Evolutionary conservation across 495 filamentous ascomycete genomes (phyloP), one percentile per base, ranked within the genome.

Genomic region (Halenospora varia): DNA sequence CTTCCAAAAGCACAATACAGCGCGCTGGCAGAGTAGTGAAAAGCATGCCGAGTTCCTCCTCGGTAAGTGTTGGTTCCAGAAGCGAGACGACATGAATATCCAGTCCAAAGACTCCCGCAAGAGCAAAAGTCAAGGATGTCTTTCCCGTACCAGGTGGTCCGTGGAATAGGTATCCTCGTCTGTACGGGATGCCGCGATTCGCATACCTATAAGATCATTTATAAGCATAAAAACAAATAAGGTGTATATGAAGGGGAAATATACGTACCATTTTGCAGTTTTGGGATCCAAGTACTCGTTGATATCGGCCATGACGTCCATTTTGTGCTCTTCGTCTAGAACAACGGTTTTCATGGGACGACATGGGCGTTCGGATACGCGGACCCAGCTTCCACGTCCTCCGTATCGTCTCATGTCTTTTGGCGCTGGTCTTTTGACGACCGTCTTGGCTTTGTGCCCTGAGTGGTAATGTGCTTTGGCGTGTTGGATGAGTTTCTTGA

Each of bases 141-240:
- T 86, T 85, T 11, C 83, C 82, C 0, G 85, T 88, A 2, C 87
- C 88, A 2, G 87, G 88, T 0, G 86, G 85, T 0, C 87, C 87
- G 59, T 88, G 77, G 26, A 97, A 85, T 6, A 97, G 77, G 69
- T 96, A 97, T 0, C 93, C 93, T 24, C 93, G 78, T 1, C 93
- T 83, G 51, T 96, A 90, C 0, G 93, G 93, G 55, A 97, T 96
- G n/a, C 93, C 90, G 0, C 89, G 78, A 48, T 85, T 84, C 0
- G 87, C 82, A 61, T 94, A 94, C 89, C 35, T 40, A 40, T 40
- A 40, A 9, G 35, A 40, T n/a, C 35, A n/a, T 40, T 9, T 40
- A 9, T 9, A 40, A 40, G n/a, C n/a, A n/a, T n/a, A 9, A 40
- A 9, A 9, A n/a, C 9, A 40, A 9, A 40, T 88, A 94, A n/a